Evolutionary conservation across 805 yeast genomes (phyloP), one percentile per base, ranked within the genome.

Genomic region (Sugiyamaella lignohabitans): DNA sequence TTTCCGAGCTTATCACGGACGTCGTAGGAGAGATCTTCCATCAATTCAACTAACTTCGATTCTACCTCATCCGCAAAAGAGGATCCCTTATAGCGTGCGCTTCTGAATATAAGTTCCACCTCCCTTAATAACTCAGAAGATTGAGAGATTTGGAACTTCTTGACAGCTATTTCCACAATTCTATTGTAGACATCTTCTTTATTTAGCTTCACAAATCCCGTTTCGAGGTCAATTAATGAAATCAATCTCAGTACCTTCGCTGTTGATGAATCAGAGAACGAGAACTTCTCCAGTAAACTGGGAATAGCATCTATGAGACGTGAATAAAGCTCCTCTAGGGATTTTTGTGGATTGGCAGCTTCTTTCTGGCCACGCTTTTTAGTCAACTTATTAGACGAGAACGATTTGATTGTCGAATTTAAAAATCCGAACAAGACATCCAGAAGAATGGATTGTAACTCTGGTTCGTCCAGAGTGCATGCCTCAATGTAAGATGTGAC

Each of bases 381-480:
- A 18, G 18, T 37, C 17, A 47, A 56, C 23, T 47, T 41, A 5
- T 41, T 43, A 14, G 39, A 42, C 11, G 46, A 27, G 14, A 38
- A 22, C 18, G 43, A 59, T 16, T 65, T 44, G 1, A 69, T 50
- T 4, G 53, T 55, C 3, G 67, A 59, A 4, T 55, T 52, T 38
- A 67, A 56, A 51, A 65, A 68, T 3, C 58, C 63, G 5, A 55
- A 53, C 19, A 59, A 46, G 16, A 53, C 46, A 35, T 55, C 57
- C 18, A 57, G 36, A 14, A 53, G 40, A 3, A 49, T 30, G 3
- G 39, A 24, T n/a, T 38, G 36, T 40, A 54, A 42, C 3, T 43
- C 39, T 8, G 8, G 14, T 8, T 27, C 14, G 14, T 27, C 32
- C 8, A 27, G 11, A 27, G 8, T 27, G 14, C 32, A 27, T 27